Conservation (phyloP, 768 basidiomycete genomes). For the Leccinum longicurvipes region DNA sequence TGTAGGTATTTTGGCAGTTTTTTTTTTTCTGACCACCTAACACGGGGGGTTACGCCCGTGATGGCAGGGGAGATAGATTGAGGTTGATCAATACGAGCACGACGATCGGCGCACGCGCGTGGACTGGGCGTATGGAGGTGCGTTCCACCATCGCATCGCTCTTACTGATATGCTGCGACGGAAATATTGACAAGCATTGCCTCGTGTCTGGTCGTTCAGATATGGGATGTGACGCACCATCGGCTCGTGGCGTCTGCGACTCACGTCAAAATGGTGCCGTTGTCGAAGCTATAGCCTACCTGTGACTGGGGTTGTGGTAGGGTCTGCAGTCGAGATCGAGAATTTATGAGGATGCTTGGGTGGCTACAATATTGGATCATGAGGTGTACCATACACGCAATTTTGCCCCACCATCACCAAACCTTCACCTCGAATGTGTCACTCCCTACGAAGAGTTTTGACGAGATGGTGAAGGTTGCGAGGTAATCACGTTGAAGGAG, state of each 20-base stretch:
- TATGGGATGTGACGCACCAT: slow-evolving; percentile 39
- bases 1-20: slow-evolving; percentile 27
- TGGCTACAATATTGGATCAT: too few species aligned
- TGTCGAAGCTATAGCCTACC: slow-evolving; percentile 17
- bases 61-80: slow-evolving; percentile 42
- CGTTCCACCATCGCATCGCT: background rate
- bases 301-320: background rate
- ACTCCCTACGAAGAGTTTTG: too few species aligned
- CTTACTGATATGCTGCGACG: background rate
- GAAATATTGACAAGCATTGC: background rate
- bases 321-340: too few species aligned
- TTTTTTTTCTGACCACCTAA: background rate
- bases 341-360: too few species aligned
- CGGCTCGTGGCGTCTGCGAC: slow-evolving; percentile 42
- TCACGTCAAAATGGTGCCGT: slow-evolving; percentile 38
- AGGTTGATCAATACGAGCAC: slow-evolving; percentile 40
- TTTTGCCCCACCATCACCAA: too few species aligned
- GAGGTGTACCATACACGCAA: too few species aligned
- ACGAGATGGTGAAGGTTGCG: too few species aligned
- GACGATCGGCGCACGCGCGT: slow-evolving; percentile 27
- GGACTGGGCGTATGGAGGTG: slow-evolving; percentile 43
- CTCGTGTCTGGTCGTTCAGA: slow-evolving; percentile 21
- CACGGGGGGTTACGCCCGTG: background rate
- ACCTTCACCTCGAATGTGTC: too few species aligned
- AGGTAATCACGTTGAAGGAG: too few species aligned